phyloP scores from a whole-genome alignment of 441 rosid genomes.

The Manihot esculenta region DNA sequence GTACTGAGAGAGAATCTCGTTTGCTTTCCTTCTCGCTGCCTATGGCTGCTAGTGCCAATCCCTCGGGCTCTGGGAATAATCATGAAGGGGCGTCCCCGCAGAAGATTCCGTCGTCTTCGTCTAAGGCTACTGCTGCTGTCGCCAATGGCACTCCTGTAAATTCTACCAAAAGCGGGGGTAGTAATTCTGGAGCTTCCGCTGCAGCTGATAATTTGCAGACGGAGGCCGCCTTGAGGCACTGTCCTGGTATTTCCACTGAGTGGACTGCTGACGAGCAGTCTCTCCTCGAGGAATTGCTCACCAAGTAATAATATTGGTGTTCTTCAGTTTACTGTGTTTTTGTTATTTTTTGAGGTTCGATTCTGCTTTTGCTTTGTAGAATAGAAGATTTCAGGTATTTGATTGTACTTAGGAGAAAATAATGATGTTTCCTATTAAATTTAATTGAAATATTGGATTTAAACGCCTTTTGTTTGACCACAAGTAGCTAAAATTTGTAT shows the following conservation, averaged over 20 bases:
- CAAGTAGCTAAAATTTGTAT: neutral
- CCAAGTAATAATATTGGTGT: constrained; percentile 33
- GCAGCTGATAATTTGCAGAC: constrained; percentile 36
- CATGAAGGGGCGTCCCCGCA: constrained; percentile 48
- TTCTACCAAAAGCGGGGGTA: constrained; percentile 44
- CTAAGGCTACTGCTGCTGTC: constrained; percentile 12
- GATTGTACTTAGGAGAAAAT: neutral
- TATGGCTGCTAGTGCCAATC: constrained; percentile 77
- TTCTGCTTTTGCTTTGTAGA: too few relatives aligned
- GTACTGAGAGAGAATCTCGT: neutral
- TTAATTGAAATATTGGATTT: constrained; percentile 10
- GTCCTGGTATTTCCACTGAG: constrained; percentile 58
- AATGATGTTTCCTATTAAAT: neutral
- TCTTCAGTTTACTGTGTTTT: neutral
- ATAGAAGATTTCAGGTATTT: neutral
- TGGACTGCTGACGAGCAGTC: constrained; percentile 76
- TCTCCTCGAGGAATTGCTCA: constrained; percentile 59
- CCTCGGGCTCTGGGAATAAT: constrained; percentile 47
- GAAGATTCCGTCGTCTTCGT: constrained; percentile 27
- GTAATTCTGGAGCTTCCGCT: constrained; percentile 19
- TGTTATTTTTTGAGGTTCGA: neutral
- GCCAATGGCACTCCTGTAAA: constrained; percentile 47
- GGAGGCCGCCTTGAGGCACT: constrained; percentile 56
- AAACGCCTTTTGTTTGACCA: neutral
- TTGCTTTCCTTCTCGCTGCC: neutral